Evolutionary conservation across 2,329 filamentous ascomycete genomes (phyloP), one percentile per base, ranked within the genome.

Genomic region (Didymella segeticola): DNA sequence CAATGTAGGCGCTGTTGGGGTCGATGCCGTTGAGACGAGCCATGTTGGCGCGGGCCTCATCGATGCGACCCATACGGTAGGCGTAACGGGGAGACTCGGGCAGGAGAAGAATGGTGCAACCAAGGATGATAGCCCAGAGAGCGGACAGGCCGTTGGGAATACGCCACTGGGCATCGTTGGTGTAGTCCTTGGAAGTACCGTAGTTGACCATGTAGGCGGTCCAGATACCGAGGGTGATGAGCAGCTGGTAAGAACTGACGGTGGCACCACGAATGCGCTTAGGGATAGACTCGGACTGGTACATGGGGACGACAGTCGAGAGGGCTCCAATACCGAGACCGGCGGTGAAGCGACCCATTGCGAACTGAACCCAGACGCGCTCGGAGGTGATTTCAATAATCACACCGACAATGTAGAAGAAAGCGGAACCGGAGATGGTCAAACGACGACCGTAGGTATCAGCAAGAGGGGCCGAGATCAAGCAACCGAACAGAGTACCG

Each of bases 401-500:
- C 34, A 85, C 87, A 53, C 87, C 87, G 37, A 87, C 73, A 56
- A 82, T 85, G 62, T 86, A 85, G 74, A 86, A 84, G 58, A 88
- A 78, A 38, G 85, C 82, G 30, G 85, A 83, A 31, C 78, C 71
- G 14, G 84, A 85, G 61, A 89, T 89, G 19, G 84, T 83, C 9
- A 83, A 74, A 34, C 83, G 81, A 10, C 87, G 84, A 33, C 87
- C 87, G 49, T 88, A 77, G 2, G 72, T 75, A 57, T 89, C 86
- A 39, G 86, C 83, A 31, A 89, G 76, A 34, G 83, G 84, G 15
- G 85, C 78, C 19, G 77, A 77, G 41, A 74, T 71, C 7, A 91
- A 78, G 12, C 88, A 84, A 33, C 89, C 89, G 56, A 91, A 85
- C 69, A 92, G 90, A 12, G 89, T 91, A 42, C 89, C 89, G 29